These are phyloP conservation scores for Gossypium stocksii DNA, from an alignment of 345 rosid species.

Conservation along the genomic window DNA sequence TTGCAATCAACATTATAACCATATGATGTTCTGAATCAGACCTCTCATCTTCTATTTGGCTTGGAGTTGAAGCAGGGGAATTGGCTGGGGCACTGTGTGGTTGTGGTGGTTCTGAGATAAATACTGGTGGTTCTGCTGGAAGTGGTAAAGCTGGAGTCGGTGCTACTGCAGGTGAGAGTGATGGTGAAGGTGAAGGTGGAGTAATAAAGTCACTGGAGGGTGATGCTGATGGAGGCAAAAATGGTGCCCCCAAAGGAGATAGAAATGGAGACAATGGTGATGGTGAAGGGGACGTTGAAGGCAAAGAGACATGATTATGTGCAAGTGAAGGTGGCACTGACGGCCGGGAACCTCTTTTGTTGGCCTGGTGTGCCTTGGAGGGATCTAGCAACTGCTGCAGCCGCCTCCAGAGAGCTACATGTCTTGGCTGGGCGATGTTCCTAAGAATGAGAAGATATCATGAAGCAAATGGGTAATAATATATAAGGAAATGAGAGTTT, in stretches of 20 bases:
- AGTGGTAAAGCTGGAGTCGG: constrained; percentile 23
- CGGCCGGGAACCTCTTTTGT: constrained; percentile 8
- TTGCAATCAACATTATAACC: constrained; percentile 31
- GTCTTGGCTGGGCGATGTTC: constrained; percentile 25
- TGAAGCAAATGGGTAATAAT: constrained; percentile 12
- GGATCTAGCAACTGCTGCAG: constrained; percentile 31
- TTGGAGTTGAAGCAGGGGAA: constrained; percentile 34
- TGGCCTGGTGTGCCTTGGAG: constrained; percentile 14
- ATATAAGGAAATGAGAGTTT: neutral
- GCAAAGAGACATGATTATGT: constrained; percentile 14
- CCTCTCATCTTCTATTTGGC: constrained; percentile 9
- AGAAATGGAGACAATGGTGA: constrained; percentile 25
- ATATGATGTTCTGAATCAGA: constrained; percentile 29
- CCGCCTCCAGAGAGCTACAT: constrained; percentile 34
- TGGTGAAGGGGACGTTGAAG: constrained; percentile 28
- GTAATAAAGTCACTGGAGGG: constrained; percentile 23
- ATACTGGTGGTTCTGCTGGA: constrained; percentile 20
- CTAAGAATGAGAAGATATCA: constrained; percentile 26
- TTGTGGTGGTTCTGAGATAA: constrained; percentile 24
- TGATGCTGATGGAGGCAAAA: constrained; percentile 29
- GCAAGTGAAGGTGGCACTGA: constrained; percentile 19
- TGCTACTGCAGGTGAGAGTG: constrained; percentile 32
- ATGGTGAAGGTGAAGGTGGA: constrained; percentile 23
- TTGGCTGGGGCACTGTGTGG: constrained; percentile 9
- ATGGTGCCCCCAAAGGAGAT: constrained; percentile 30